A percentile compares a stretch with the other conserved stretches of the same genome.
These are phyloP conservation scores for Neopestalotiopsis clavispora DNA, from an alignment of 2,329 filamentous ascomycete species.

Conservation along the genomic window DNA sequence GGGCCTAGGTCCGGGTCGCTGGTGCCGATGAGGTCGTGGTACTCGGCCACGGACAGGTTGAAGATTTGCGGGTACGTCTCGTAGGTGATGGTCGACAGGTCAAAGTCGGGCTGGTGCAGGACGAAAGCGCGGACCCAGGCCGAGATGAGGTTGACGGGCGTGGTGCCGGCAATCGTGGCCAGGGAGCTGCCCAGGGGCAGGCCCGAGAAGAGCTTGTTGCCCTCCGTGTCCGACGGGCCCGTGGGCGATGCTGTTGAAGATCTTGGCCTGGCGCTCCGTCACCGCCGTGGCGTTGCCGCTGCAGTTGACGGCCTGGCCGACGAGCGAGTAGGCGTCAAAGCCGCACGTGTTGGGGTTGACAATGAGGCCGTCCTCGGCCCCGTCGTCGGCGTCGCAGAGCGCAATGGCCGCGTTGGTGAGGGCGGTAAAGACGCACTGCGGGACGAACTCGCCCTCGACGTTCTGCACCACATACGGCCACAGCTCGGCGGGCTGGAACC, in stretches of 20 bases:
- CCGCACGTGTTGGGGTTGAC: constrained; percentile 13
- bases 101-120: constrained; percentile 10
- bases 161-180: background rate
- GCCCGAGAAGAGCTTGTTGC: constrained; percentile 15
- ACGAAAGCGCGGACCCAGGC: constrained; percentile 12
- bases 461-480: constrained; percentile 17
- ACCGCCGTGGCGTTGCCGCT: constrained; percentile 13
- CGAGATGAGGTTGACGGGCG: background rate
- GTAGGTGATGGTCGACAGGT: constrained; percentile 12
- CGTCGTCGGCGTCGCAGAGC: constrained; percentile 4
- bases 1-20: background rate
- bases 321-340: constrained; percentile 17
- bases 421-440: constrained; percentile 2
- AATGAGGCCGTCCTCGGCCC: constrained; percentile 3
- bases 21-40: constrained; percentile 2
- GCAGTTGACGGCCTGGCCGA: constrained; percentile 16
- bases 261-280: constrained; percentile 17
- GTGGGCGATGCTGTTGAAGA: constrained; percentile 17
- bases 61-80: constrained; percentile 13
- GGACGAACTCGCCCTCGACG: constrained; percentile 17
- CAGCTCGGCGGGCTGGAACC: background rate
- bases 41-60: constrained; percentile 3
- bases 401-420: constrained; percentile 4
- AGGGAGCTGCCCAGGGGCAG: constrained; percentile 5
- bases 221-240: constrained; percentile 19